Conservation (phyloP, 345 rosid species). For the Citropsis articulata region DNA sequence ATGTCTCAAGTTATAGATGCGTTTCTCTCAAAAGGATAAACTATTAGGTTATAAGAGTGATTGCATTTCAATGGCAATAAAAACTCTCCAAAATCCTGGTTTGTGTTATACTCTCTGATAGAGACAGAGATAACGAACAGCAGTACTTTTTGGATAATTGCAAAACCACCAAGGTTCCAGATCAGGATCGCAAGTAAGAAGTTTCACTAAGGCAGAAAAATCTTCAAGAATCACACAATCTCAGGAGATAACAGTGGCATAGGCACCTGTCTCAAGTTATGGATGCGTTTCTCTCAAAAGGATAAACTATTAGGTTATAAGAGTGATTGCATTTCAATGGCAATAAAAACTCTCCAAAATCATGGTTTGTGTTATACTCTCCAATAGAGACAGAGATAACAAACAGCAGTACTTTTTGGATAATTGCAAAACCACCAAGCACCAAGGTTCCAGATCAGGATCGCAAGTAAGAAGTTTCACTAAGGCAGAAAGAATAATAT, state of each 20-base stretch:
- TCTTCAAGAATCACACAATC: constrained; percentile 1
- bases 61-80: neutral
- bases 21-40: neutral
- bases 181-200: constrained; percentile 6
- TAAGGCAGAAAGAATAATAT: constrained; percentile 6
- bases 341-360: neutral
- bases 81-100: neutral
- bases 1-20: neutral
- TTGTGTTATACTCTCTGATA: neutral
- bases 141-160: neutral
- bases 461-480: constrained; percentile 7
- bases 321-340: neutral
- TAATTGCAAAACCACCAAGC: neutral
- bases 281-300: neutral
- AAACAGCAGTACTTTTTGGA: neutral
- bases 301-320: neutral
- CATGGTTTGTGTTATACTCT: neutral
- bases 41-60: neutral
- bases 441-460: constrained; percentile 1
- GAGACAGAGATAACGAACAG: neutral
- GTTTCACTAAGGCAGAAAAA: no score
- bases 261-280: neutral
- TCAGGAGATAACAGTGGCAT: neutral
- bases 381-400: neutral
- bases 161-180: neutral